A percentile compares a stretch with the other conserved stretches of the same genome.
These are phyloP conservation scores for Coemansia pectinata DNA, from an alignment of 192 early-diverging fungal species.

Conservation along the genomic window DNA sequence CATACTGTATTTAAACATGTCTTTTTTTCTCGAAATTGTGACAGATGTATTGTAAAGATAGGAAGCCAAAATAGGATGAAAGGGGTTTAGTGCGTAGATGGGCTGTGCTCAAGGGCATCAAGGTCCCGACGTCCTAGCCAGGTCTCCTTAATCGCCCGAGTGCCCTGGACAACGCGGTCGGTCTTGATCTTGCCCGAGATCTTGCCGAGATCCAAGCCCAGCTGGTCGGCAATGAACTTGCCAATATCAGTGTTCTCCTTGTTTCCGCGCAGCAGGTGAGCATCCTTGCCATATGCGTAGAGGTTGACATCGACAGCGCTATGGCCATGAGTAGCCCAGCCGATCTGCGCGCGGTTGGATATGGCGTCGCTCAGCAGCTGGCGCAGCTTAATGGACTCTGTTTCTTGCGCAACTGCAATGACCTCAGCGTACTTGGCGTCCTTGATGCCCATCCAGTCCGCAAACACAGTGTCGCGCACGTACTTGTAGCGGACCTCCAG, in stretches of 20 bases:
- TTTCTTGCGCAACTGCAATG: slow-evolving; percentile 39
- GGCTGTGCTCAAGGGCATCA: slow-evolving; percentile 47
- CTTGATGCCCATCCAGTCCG: slow-evolving; percentile 67
- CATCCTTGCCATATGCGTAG: slow-evolving; percentile 74
- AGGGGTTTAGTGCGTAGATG: slow-evolving; percentile 10
- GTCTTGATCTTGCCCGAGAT: slow-evolving; percentile 62
- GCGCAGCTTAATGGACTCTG: slow-evolving; percentile 45
- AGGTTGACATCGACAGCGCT: slow-evolving; percentile 94
- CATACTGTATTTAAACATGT: neutral
- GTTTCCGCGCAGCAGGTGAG: slow-evolving; percentile 68
- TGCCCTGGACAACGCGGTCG: slow-evolving; percentile 39
- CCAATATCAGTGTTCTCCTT: slow-evolving; percentile 90
- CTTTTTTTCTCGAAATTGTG: too few species aligned
- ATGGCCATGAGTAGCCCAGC: slow-evolving; percentile 91
- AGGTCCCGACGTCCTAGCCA: slow-evolving; percentile 50
- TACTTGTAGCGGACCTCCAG: slow-evolving; percentile 26
- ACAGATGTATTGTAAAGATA: neutral
- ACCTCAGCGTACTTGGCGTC: slow-evolving; percentile 70
- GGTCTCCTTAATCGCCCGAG: slow-evolving; percentile 21
- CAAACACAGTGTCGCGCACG: slow-evolving; percentile 62
- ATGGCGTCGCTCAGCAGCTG: slow-evolving; percentile 57
- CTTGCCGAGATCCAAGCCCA: slow-evolving; percentile 64
- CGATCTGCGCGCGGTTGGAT: slow-evolving; percentile 61
- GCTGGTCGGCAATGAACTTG: slow-evolving; percentile 60
- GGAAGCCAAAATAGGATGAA: slow-evolving; percentile 1